Base-by-base conservation (phyloP, 2,329 filamentous ascomycete species). In the Reticulascus tulasneorum region DNA sequence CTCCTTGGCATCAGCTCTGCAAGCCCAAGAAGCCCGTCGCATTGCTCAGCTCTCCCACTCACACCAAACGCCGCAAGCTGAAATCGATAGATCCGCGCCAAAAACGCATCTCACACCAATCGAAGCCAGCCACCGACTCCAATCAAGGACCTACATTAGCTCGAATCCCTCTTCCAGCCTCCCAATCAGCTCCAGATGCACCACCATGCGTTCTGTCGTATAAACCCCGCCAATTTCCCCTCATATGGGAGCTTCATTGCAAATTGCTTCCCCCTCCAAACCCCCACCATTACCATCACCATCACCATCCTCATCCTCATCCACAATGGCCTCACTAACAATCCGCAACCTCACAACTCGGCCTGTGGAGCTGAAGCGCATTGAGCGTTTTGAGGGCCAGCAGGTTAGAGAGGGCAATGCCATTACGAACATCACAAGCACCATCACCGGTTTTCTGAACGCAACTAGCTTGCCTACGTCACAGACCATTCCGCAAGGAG, bases 261-360 rank as follows among this genome's bases (percentile, higher is more conserved):
- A n/a, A n/a, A n/a, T n/a, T n/a, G n/a, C n/a, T n/a, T n/a, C 16
- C 17, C 12, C 15, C 16, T 26, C 23, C 17, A 15, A 24, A 21
- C 19, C 18, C 10, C 33, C 33, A 24, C 33, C 37, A 22, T 41
- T 38, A 31, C 34, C 32, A 33, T 31, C 41, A 22, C 23, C 38
- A 25, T 33, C 18, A 33, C 28, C 30, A 23, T 39, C 35, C 29
- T 36, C 29, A 21, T 23, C 25, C 33, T 28, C 33, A 29, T 29
- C 40, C 49, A 46, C 38, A 38, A 76, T 75, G 71, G 60, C 66
- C 13, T 60, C 64, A 38, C 66, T 95, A 48, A 85, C 76, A 5
- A 77, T 96, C 51, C 87, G 90, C 52, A 96, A 96, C 60, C 67
- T 94, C 47, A 91, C 86, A 28, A 69, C 77, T 38, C 81, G 76